Evolutionary conservation across 192 early-diverging fungal genomes (phyloP).

Genomic region (Mycoemilia scoparia): DNA sequence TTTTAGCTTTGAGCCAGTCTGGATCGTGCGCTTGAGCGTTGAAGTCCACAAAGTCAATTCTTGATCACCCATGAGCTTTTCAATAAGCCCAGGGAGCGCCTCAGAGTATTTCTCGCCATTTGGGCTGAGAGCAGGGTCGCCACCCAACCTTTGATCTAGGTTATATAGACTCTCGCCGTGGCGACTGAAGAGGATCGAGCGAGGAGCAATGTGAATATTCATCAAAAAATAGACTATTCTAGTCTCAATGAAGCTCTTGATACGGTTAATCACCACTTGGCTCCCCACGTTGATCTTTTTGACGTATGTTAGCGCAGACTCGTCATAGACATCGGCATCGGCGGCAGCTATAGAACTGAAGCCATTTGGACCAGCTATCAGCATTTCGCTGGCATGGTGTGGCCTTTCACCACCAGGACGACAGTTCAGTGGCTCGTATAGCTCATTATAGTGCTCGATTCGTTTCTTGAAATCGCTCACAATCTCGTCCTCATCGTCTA

Average conservation of each 20-base stretch:
- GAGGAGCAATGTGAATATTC: constrained; percentile 95
- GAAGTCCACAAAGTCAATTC: constrained; percentile 89
- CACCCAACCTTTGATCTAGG: constrained; percentile 79
- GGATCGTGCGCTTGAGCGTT: constrained; percentile 81
- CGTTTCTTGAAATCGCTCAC: constrained; percentile 77
- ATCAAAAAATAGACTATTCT: constrained; percentile 97
- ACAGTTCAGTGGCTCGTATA: constrained; percentile 78
- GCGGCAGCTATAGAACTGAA: constrained; percentile 17
- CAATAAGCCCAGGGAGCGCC: constrained; percentile 65
- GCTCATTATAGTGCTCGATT: constrained; percentile 80
- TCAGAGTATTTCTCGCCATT: constrained; percentile 73
- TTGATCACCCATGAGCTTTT: constrained; percentile 51
- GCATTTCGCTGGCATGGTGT: constrained; percentile 27
- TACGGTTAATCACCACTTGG: constrained; percentile 82
- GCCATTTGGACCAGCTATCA: too few relatives aligned
- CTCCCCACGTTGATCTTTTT: constrained; percentile 90
- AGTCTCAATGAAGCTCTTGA: constrained; percentile 88
- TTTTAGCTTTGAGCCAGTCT: constrained; percentile 58
- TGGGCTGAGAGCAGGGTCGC: constrained; percentile 77
- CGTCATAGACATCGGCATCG: constrained; percentile 30
- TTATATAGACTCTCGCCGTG: constrained; percentile 94
- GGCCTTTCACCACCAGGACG: constrained; percentile 30
- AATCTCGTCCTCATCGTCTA: constrained; percentile 69
- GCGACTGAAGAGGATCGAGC: constrained; percentile 80
- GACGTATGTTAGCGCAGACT: constrained; percentile 62